Percentiles rank a stretch among this genome's conserved stretches.
These are phyloP conservation scores for Prunus salicina DNA, from an alignment of 306 rosid genomes.

Conservation along the genomic window DNA sequence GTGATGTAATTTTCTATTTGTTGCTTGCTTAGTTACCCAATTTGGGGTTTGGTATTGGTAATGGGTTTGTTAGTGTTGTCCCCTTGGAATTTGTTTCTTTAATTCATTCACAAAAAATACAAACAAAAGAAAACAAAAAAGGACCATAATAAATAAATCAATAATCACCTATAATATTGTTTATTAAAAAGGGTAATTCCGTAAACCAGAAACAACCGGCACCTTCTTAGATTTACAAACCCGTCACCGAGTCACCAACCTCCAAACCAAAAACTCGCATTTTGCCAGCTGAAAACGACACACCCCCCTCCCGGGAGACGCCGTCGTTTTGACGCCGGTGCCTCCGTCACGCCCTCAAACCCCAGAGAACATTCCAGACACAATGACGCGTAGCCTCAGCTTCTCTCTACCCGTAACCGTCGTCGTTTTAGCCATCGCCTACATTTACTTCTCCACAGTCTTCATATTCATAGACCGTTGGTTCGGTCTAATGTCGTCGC, in stretches of 20 bases:
- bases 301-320: slow-evolving; percentile 32
- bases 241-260: slow-evolving; percentile 3
- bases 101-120: background rate
- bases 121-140: background rate
- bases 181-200: background rate
- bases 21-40: background rate
- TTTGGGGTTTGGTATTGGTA: background rate
- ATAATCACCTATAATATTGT: too few relatives aligned
- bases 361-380: slow-evolving; percentile 13
- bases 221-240: slow-evolving; percentile 23
- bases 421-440: slow-evolving; percentile 57
- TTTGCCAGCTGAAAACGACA: background rate
- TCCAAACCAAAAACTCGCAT: background rate
- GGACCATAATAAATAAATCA: background rate
- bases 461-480: slow-evolving; percentile 80
- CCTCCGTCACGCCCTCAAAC: slow-evolving; percentile 22
- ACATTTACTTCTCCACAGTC: slow-evolving; percentile 68
- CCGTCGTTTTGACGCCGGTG: slow-evolving; percentile 84
- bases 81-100: background rate
- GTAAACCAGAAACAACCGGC: slow-evolving; percentile 20
- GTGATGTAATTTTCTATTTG: background rate
- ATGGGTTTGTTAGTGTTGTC: background rate
- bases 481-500: slow-evolving; percentile 91
- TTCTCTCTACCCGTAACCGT: slow-evolving; percentile 64
- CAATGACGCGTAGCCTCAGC: slow-evolving; percentile 43